A percentile compares a stretch with the other conserved stretches of the same genome.
phyloP scores from a whole-genome alignment of 768 basidiomycete species.

The Kwoniella sp. region DNA sequence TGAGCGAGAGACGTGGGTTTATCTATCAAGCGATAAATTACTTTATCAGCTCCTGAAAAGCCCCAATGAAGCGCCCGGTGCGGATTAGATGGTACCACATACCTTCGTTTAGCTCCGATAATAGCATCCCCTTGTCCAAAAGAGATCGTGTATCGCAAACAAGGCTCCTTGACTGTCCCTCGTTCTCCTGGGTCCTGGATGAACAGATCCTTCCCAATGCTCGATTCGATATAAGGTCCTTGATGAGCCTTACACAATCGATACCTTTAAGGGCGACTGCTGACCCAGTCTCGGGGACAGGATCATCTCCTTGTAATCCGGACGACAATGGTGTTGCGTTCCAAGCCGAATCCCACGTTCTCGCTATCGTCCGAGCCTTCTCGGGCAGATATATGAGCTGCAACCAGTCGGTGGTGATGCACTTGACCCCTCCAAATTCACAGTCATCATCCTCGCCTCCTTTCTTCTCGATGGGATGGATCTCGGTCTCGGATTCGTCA shows the following conservation, averaged over 20 bases:
- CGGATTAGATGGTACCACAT: background rate
- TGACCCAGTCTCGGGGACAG: background rate
- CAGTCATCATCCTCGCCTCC: conserved; percentile 5
- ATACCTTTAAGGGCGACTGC: conserved; percentile 3
- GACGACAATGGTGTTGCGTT: background rate
- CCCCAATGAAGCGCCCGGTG: background rate
- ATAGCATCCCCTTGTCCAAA: background rate
- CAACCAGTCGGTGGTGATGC: conserved; percentile 33
- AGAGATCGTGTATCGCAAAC: background rate
- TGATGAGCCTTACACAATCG: conserved; percentile 20
- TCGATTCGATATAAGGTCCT: conserved; percentile 30
- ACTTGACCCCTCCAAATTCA: conserved; percentile 19
- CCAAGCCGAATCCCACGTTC: conserved; percentile 26
- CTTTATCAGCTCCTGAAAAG: background rate
- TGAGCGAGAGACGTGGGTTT: conserved; percentile 12
- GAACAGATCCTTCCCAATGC: conserved; percentile 11
- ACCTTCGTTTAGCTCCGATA: conserved; percentile 14
- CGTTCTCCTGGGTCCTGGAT: background rate
- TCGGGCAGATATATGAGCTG: conserved; percentile 12
- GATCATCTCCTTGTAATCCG: background rate
- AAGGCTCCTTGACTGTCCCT: background rate
- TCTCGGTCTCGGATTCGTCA: conserved; percentile 8
- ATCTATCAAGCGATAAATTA: conserved; percentile 4
- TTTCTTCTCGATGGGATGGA: background rate
- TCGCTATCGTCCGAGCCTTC: background rate